Evolutionary conservation across 352 stramenopile genomes (phyloP).

Genomic region (Blastocystis sp.): DNA sequence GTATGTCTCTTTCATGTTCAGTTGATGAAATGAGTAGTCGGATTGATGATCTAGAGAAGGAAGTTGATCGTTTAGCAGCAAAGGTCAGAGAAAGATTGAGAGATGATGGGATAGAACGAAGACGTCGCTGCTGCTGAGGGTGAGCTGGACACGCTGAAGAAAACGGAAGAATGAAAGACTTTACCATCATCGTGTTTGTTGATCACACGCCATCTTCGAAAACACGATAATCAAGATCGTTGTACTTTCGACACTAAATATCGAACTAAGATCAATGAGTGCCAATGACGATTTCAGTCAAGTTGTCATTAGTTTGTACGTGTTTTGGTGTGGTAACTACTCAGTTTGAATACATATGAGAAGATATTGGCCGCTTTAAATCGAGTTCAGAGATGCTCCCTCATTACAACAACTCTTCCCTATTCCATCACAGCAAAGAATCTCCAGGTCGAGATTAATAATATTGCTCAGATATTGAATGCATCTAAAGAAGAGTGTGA

Average conservation of each 20-base stretch:
- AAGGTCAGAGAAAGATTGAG: background rate
- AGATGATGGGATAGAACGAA: slow-evolving; percentile 1
- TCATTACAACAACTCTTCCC: background rate
- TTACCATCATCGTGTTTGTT: slow-evolving; percentile 27
- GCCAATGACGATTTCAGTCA: background rate
- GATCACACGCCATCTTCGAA: background rate
- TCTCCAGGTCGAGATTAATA: background rate
- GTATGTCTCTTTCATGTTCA: background rate
- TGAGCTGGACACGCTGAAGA: background rate
- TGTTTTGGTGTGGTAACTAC: background rate
- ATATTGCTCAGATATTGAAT: background rate
- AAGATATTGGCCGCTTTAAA: background rate
- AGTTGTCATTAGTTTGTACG: background rate
- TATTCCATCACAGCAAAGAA: background rate
- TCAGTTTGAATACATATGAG: background rate
- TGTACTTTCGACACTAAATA: background rate
- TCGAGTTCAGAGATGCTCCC: background rate
- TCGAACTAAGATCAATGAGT: background rate
- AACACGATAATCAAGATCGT: slow-evolving; percentile 20
- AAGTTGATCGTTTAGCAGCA: slow-evolving; percentile 4
- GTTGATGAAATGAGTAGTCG: slow-evolving; percentile 38
- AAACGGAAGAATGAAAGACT: background rate
- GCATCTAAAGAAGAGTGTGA: slow-evolving; percentile 21
- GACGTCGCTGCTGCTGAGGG: background rate
- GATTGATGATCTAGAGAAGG: slow-evolving; percentile 47